Base-by-base conservation (phyloP, 768 basidiomycete genomes). In the Panellus pusillus region DNA sequence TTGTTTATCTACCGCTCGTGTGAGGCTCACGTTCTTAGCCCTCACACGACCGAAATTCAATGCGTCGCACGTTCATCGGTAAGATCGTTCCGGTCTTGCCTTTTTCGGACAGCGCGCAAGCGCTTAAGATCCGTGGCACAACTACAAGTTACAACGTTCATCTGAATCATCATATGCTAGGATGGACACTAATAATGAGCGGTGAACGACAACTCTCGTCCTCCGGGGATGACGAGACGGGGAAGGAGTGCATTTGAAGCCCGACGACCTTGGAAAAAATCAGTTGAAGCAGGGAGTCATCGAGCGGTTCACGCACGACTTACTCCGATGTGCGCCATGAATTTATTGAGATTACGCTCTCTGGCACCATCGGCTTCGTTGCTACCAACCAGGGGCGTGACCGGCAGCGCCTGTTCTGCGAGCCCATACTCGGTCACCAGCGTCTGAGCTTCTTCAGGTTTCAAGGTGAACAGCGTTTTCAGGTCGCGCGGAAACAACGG, bases 321-420 rank as follows among this genome's bases (percentile, higher is more conserved):
- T 62, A 80, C 78, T 61, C 77, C 77, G 47, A 78, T 75, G 58
- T 76, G 74, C 14, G 70, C 65, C 74, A 77, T 77, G 57, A 78
- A 78, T n/a, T 62, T 72, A 52, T 75, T 74, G 55, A 77, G 62
- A 52, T 79, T 73, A 37, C 65, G 60, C 17, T 72, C 73, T 44
- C 72, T 68, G 18, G 66, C 63, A 24, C 57, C 47, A 29, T 65
- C 61, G 39, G 57, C 63, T 18, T 66, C 65, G 14, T 61, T 60
- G 24, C 47, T 44, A 18, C 47, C 47, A 12, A 41, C 24, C 3
- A 39, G 39, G 20, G 57, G 54, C 14, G 60, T 60, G n/a, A 41
- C 28, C 8, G 63, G 56, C 18, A 31, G 57, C 61, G 57, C 69
- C 66, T 50, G 52, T 19, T 59, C 58, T 15, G 65, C 67, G 14